Evolutionary conservation across 352 stramenopile species (phyloP).

Genomic region (Pythium volutum): DNA sequence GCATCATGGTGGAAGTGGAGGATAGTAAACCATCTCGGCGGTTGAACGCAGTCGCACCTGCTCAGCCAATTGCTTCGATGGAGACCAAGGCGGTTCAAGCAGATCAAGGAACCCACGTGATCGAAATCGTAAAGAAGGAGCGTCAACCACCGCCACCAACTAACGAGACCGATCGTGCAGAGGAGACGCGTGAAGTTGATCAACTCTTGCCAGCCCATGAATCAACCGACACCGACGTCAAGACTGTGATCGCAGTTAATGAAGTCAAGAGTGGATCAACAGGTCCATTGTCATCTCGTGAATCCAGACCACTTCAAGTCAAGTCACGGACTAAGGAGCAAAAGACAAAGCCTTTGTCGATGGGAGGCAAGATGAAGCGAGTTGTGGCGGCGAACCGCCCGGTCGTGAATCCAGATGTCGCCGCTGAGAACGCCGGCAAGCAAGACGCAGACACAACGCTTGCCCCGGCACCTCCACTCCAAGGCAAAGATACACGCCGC

Average conservation of each 20-base stretch:
- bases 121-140: neutral
- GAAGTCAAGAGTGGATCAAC: neutral
- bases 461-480: neutral
- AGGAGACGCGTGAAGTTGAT: neutral
- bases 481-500: neutral
- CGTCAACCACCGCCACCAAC: neutral
- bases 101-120: neutral
- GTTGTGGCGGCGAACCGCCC: constrained; percentile 17
- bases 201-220: neutral
- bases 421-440: neutral
- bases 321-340: neutral
- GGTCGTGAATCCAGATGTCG: neutral
- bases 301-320: neutral
- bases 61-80: neutral
- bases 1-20: constrained; percentile 47
- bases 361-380: constrained; percentile 16
- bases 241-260: neutral
- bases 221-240: neutral
- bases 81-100: neutral
- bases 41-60: neutral
- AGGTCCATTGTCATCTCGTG: neutral
- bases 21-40: constrained; percentile 7
- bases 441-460: neutral
- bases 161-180: neutral
- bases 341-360: constrained; percentile 3